Evolutionary conservation across 495 filamentous ascomycete species (phyloP).

Genomic region (Aspergillus bertholletiae): DNA sequence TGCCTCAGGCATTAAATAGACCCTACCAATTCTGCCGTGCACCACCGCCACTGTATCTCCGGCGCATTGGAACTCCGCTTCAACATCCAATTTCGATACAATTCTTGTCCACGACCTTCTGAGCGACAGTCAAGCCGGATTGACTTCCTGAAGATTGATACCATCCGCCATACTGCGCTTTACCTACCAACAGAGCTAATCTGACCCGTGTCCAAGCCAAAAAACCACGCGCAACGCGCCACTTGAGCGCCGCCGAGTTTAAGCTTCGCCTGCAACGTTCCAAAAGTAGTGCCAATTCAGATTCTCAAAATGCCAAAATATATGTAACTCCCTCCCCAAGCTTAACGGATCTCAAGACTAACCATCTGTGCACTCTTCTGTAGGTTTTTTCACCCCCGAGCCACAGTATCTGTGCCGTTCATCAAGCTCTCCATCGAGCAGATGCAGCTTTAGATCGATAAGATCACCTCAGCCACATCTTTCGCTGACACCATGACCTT

Average conservation of each 20-base stretch:
- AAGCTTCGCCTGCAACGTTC: constrained; percentile 24
- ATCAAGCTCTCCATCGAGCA: not conserved
- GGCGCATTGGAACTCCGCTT: constrained; percentile 10
- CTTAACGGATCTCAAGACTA: constrained; percentile 33
- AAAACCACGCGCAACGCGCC: constrained; percentile 11
- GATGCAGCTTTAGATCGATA: not conserved
- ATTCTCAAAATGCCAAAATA: constrained; percentile 71
- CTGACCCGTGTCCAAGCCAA: not conserved
- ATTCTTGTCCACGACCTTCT: not conserved
- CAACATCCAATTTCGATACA: constrained; percentile 2
- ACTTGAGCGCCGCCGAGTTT: constrained; percentile 9
- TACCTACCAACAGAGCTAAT: not conserved
- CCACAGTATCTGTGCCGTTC: constrained; percentile 3
- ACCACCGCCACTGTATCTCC: constrained; percentile 5
- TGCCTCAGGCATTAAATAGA: not conserved
- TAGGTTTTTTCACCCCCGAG: constrained; percentile 39
- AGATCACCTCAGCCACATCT: not conserved
- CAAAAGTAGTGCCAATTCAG: constrained; percentile 17
- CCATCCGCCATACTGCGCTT: not conserved
- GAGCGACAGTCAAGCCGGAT: not conserved
- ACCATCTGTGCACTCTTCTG: constrained; percentile 62
- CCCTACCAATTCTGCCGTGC: not conserved
- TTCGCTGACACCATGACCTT: constrained; percentile 2
- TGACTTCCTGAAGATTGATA: not conserved
- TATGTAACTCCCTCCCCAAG: constrained; percentile 45